Evolutionary conservation across 805 yeast species (phyloP).

Genomic region (Yarrowia phangngaensis): DNA sequence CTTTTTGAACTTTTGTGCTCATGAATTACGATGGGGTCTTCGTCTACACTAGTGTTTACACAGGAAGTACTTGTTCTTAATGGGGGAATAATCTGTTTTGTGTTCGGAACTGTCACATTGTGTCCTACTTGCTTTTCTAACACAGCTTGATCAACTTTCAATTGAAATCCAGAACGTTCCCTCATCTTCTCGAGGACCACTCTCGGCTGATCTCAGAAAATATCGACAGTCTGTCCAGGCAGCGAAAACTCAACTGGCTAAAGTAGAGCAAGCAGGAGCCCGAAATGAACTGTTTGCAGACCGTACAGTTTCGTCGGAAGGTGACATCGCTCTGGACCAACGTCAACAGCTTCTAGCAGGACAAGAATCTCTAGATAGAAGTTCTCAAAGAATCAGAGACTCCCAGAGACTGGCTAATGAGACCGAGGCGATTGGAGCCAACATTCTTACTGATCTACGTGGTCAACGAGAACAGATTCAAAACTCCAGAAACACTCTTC

Average conservation of each 20-base stretch:
- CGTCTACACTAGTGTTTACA: too few relatives aligned
- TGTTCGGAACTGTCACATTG: too few relatives aligned
- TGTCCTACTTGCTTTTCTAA: too few relatives aligned
- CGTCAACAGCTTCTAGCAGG: slow-evolving; percentile 75
- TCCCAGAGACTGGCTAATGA: slow-evolving; percentile 88
- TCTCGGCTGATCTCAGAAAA: slow-evolving; percentile 71
- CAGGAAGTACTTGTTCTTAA: too few relatives aligned
- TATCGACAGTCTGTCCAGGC: slow-evolving; percentile 58
- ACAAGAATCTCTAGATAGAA: slow-evolving; percentile 74
- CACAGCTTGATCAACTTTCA: slow-evolving; percentile 71
- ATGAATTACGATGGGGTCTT: not conserved
- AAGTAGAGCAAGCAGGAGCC: slow-evolving; percentile 64
- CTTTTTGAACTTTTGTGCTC: not conserved
- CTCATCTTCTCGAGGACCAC: slow-evolving; percentile 63
- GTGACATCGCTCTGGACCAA: slow-evolving; percentile 54
- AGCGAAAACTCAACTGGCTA: slow-evolving; percentile 49
- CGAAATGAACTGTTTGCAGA: slow-evolving; percentile 69
- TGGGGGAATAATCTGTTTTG: too few relatives aligned
- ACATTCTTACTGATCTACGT: slow-evolving; percentile 79
- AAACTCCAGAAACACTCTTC: slow-evolving; percentile 78
- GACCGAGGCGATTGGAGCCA: slow-evolving; percentile 87
- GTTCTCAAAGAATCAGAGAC: slow-evolving; percentile 78
- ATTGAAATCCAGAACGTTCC: slow-evolving; percentile 82
- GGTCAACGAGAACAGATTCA: slow-evolving; percentile 90
- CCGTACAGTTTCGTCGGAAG: slow-evolving; percentile 39